Conservation (phyloP, 345 rosid species). For the Hibiscus tridactylites region DNA sequence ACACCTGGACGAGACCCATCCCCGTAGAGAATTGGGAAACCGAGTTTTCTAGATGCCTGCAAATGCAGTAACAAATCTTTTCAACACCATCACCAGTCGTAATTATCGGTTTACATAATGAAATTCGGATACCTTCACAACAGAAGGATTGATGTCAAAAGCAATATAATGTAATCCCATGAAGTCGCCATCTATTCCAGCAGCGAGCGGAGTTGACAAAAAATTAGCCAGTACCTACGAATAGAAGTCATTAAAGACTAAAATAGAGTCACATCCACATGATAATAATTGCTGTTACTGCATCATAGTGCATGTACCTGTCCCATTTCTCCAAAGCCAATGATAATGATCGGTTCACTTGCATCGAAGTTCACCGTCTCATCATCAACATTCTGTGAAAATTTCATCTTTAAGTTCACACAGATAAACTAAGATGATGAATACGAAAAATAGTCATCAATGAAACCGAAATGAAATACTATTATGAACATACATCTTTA, state of each 20-base stretch:
- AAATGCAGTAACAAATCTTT: slow-evolving; percentile 1
- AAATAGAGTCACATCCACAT: background rate
- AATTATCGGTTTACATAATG: background rate
- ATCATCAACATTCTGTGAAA: slow-evolving; percentile 36
- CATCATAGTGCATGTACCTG: slow-evolving; percentile 40
- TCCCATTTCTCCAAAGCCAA: slow-evolving; percentile 97
- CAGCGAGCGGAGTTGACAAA: slow-evolving; percentile 70
- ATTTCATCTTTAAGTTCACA: background rate
- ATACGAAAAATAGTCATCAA: background rate
- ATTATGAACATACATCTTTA: slow-evolving; percentile 28
- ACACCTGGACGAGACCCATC: slow-evolving; percentile 85
- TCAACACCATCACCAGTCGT: background rate
- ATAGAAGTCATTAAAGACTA: slow-evolving; percentile 8
- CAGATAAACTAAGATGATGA: background rate
- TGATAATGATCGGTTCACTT: slow-evolving; percentile 75
- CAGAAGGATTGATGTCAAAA: slow-evolving; percentile 85
- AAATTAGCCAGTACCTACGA: slow-evolving; percentile 86
- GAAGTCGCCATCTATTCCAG: slow-evolving; percentile 49
- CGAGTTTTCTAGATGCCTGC: slow-evolving; percentile 76
- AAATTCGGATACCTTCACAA: slow-evolving; percentile 56
- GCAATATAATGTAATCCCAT: slow-evolving; percentile 80
- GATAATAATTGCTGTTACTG: background rate
- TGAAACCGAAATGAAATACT: slow-evolving; percentile 4
- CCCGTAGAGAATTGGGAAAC: slow-evolving; percentile 81
- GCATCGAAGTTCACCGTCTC: slow-evolving; percentile 58